phyloP scores from a whole-genome alignment of 768 basidiomycete species.

The Pulveroboletus ravenelii region DNA sequence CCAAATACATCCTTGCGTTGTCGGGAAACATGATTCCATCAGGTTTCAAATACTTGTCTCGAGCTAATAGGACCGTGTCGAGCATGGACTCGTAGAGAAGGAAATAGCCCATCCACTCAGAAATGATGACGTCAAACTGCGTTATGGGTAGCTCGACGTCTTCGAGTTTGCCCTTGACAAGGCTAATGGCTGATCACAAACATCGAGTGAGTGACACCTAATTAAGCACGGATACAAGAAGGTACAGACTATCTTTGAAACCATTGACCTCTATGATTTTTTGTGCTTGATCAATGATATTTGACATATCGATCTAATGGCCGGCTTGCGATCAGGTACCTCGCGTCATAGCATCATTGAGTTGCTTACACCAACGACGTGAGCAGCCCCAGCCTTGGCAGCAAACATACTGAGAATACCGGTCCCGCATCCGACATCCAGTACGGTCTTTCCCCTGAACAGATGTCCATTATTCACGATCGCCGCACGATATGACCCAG shows the following conservation, averaged over 20 bases:
- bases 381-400: conserved; percentile 90
- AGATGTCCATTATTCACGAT: conserved; percentile 93
- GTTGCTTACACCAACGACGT: conserved; percentile 80
- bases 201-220: not conserved
- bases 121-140: conserved; percentile 97
- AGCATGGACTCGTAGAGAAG: conserved; percentile 99
- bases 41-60: conserved; percentile 93
- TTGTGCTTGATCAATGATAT: conserved; percentile 98
- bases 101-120: conserved; percentile 99
- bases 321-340: conserved; percentile 11
- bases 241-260: conserved; percentile 81
- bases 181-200: conserved; percentile 67
- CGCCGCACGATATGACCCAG: conserved; percentile 89
- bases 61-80: conserved; percentile 93
- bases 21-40: conserved; percentile 96
- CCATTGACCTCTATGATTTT: conserved; percentile 97
- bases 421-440: conserved; percentile 98
- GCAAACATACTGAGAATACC: conserved; percentile 99
- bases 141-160: conserved; percentile 84
- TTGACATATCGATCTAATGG: conserved; percentile 95
- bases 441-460: conserved; percentile 94
- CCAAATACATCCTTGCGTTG: conserved; percentile 85
- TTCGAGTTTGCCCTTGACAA: conserved; percentile 97
- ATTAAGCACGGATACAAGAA: not conserved
- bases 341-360: conserved; percentile 1